Percentiles rank a stretch among this genome's conserved stretches.
Evolutionary conservation across 306 rosid species (phyloP).

Genomic region (Trifolium repens): DNA sequence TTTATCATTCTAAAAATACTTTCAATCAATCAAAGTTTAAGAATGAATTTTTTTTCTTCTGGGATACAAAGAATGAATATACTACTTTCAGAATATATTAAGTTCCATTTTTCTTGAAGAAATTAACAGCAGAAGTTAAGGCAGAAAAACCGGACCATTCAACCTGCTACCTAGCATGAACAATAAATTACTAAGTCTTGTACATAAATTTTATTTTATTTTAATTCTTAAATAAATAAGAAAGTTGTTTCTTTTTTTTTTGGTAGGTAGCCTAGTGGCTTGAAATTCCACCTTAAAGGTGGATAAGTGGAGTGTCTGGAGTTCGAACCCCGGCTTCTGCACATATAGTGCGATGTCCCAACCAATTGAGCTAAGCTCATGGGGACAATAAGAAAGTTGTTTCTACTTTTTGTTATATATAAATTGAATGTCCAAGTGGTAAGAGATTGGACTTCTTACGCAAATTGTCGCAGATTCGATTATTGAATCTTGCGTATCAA

Average conservation of each 20-base stretch:
- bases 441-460: too few species aligned
- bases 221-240: not conserved
- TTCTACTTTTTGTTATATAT: not conserved
- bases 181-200: not conserved
- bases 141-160: conserved; percentile 40
- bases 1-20: too few species aligned
- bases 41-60: not conserved
- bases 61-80: not conserved
- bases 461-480: too few species aligned
- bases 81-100: not conserved
- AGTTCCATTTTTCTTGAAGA: not conserved
- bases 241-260: not conserved
- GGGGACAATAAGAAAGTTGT: not conserved
- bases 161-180: conserved; percentile 11
- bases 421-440: too few species aligned
- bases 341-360: too few species aligned
- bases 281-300: too few species aligned
- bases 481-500: too few species aligned
- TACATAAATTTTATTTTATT: not conserved
- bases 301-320: too few species aligned
- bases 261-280: too few species aligned
- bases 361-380: too few species aligned
- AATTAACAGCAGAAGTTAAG: conserved; percentile 36
- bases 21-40: not conserved
- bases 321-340: too few species aligned